These are phyloP conservation scores for Auriscalpium orientale DNA, from an alignment of 768 basidiomycete genomes.

Conservation along the genomic window DNA sequence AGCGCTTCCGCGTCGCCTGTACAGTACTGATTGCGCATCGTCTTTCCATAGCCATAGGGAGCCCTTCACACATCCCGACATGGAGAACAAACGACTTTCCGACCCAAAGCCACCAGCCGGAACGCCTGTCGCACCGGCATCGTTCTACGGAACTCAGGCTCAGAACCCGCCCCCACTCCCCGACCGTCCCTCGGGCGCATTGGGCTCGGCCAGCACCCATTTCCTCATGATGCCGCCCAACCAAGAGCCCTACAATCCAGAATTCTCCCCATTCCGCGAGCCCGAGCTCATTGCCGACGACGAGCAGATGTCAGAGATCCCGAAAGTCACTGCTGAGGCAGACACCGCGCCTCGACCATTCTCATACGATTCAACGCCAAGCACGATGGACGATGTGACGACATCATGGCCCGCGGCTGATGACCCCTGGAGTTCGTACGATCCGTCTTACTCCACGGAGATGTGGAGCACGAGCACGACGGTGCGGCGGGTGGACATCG, in stretches of 20 bases:
- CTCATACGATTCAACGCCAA: constrained; percentile 2
- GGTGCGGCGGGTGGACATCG: constrained; percentile 36
- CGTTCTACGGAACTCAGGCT: constrained; percentile 7
- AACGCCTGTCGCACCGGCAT: constrained; percentile 17
- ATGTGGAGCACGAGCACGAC: constrained; percentile 14
- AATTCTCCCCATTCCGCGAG: constrained; percentile 22
- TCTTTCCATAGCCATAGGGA: too few species aligned
- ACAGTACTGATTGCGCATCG: too few species aligned
- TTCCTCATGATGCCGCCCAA: constrained; percentile 21
- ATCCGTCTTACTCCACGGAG: constrained; percentile 3
- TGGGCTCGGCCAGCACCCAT: constrained; percentile 31
- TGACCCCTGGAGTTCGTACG: background rate
- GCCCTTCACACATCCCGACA: too few species aligned
- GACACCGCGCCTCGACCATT: constrained; percentile 10
- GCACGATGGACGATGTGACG: constrained; percentile 1
- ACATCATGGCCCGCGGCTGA: constrained; percentile 9
- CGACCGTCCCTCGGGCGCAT: constrained; percentile 20
- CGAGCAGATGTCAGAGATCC: background rate
- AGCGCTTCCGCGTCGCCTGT: too few species aligned
- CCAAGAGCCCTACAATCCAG: constrained; percentile 9
- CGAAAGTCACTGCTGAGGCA: constrained; percentile 1
- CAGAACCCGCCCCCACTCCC: constrained; percentile 29
- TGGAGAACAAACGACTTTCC: too few species aligned
- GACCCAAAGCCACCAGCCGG: too few species aligned
- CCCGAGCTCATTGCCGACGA: constrained; percentile 23